Evolutionary conservation across 345 rosid genomes (phyloP), one percentile per base, ranked within the genome.

Genomic region (Microthlaspi erraticum): DNA sequence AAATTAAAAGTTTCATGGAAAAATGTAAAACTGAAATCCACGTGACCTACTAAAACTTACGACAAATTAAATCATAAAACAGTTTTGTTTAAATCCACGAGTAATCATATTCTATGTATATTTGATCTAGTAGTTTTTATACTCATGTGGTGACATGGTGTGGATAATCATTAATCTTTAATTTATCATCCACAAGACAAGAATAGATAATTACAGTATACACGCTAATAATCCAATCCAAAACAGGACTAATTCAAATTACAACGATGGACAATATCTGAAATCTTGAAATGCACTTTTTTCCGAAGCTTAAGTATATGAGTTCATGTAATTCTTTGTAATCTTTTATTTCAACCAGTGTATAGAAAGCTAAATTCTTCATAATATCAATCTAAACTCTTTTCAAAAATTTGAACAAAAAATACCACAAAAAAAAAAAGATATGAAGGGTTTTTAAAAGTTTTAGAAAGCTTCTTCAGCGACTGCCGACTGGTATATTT

Each of bases 11-110:
- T 41, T 60, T 26, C 41, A 17, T 67, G 63, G 73, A 60, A 26
- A 11, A 11, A 52, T 1, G 68, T 67, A 56, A 67, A 52, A 60
- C 63, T 74, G 50, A 58, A 49, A 49, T 74, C 61, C 67, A 73
- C 72, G 72, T 66, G 77, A 73, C 45, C 43, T 65, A 51, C 66
- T 39, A 29, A 29, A 56, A 39, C 20, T 73, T 71, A 53, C 57
- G 6, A 26, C 42, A 17, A 7, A 16, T 5, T 12, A 43, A 26
- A 45, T 29, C 3, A 23, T 3, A 23, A 23, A 23, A 23, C 26
- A 23, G 26, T 54, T 29, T 41, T 42, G 54, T 55, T 31, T 13
- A 57, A 64, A 19, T 48, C 49, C 57, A 41, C 52, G 26, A 70
- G 10, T 59, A 20, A 20, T 58, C 49, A 26, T 58, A 41, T 59